Conservation (phyloP, 2,329 filamentous ascomycete genomes). For the Cryphonectria carpinicola region DNA sequence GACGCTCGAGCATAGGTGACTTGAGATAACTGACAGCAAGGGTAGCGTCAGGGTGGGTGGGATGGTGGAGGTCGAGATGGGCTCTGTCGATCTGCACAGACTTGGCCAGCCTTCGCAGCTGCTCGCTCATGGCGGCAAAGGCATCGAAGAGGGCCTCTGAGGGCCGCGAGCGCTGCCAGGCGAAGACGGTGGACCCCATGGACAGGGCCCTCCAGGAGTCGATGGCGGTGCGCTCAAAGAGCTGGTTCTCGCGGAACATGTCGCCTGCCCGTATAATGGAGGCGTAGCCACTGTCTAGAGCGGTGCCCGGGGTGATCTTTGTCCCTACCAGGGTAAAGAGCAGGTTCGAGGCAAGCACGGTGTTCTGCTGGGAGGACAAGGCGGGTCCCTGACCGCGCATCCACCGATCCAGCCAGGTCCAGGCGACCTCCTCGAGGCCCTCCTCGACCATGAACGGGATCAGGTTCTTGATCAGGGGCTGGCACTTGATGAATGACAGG, state of each 20-base stretch:
- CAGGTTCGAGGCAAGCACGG: conserved; percentile 38
- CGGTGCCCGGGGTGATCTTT: conserved; percentile 39
- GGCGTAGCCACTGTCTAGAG: conserved; percentile 54
- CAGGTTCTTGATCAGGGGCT: conserved; percentile 45
- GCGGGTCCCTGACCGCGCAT: conserved; percentile 34
- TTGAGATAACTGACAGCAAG: conserved; percentile 47
- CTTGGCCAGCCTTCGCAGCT: conserved; percentile 39
- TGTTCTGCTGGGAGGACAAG: conserved; percentile 11
- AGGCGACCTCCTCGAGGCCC: conserved; percentile 53
- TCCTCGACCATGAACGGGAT: conserved; percentile 58
- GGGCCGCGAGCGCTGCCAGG: conserved; percentile 49
- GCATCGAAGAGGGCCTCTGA: conserved; percentile 55
- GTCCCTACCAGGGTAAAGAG: conserved; percentile 46
- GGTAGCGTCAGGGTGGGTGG: conserved; percentile 51
- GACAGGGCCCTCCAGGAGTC: conserved; percentile 53
- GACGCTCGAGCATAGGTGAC: conserved; percentile 29
- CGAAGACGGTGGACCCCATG: conserved; percentile 56
- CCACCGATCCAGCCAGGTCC: conserved; percentile 56
- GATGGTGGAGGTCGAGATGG: conserved; percentile 60
- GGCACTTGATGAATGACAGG: conserved; percentile 49
- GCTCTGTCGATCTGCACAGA: conserved; percentile 51
- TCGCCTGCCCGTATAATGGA: conserved; percentile 52
- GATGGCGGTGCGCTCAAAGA: conserved; percentile 44
- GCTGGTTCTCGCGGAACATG: conserved; percentile 43
- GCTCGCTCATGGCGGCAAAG: conserved; percentile 51